phyloP scores from a whole-genome alignment of 495 filamentous ascomycete species.

The Recurvomyces mirabilis region DNA sequence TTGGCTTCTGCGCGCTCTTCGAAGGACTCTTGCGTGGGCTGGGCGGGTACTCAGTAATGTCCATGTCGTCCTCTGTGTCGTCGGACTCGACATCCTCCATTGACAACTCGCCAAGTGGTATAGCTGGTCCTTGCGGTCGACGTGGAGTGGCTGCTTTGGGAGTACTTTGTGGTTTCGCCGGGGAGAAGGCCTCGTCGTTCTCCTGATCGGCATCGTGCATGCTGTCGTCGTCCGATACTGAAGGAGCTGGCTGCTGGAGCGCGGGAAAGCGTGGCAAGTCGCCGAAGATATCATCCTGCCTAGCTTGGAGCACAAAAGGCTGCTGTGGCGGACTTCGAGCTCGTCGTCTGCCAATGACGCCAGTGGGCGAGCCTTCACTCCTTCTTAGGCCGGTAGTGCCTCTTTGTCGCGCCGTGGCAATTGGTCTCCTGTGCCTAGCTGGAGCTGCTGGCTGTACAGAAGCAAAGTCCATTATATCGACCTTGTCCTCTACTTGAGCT shows the following conservation, averaged over 20 bases:
- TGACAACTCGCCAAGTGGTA: constrained; percentile 17
- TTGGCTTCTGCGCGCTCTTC: constrained; percentile 11
- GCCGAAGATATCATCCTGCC: constrained; percentile 17
- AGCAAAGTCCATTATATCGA: neutral
- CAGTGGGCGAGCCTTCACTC: constrained; percentile 8
- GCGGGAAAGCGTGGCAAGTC: neutral
- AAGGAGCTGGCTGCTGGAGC: neutral
- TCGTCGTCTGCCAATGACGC: constrained; percentile 1
- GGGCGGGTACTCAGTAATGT: constrained; percentile 19
- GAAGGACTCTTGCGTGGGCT: constrained; percentile 16
- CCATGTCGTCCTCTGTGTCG: neutral
- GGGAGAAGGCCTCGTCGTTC: constrained; percentile 12
- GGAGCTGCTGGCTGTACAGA: constrained; percentile 3
- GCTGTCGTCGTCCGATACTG: neutral
- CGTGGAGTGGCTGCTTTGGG: constrained; percentile 8
- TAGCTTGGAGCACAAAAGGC: constrained; percentile 8
- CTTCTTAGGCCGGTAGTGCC: constrained; percentile 1
- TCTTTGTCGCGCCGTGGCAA: constrained; percentile 6
- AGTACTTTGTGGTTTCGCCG: neutral
- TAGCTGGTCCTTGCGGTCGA: constrained; percentile 6
- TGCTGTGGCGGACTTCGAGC: neutral
- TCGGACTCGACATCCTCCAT: constrained; percentile 5
- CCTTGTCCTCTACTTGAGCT: neutral
- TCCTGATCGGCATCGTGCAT: constrained; percentile 13
- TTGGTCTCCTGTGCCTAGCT: constrained; percentile 4